Percentiles rank a stretch among this genome's conserved stretches.
Evolutionary conservation across 371 early-diverging fungal genomes (phyloP).

Genomic region (Lichtheimia corymbifera): DNA sequence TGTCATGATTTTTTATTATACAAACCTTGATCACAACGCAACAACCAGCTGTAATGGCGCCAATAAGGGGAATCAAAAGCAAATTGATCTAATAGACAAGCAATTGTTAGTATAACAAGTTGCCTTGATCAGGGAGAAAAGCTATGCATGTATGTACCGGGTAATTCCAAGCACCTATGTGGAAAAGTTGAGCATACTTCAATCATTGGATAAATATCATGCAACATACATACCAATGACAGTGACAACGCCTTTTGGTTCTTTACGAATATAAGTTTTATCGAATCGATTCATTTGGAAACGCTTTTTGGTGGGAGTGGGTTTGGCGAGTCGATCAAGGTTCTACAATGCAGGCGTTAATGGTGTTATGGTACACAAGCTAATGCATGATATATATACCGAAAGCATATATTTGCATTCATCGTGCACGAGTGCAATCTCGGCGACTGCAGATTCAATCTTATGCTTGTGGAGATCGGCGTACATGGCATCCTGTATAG

Average conservation of each 20-base stretch:
- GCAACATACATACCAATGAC: conserved; percentile 54
- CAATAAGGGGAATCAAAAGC: conserved; percentile 72
- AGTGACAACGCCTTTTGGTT: conserved; percentile 78
- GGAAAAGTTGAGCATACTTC: neutral
- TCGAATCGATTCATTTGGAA: conserved; percentile 41
- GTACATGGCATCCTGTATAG: conserved; percentile 63
- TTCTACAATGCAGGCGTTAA: conserved; percentile 13
- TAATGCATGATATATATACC: conserved; percentile 11
- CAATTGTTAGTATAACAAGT: neutral
- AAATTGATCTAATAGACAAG: conserved; percentile 48
- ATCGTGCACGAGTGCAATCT: conserved; percentile 62
- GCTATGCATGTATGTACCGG: conserved; percentile 50
- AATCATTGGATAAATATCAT: too few relatives aligned
- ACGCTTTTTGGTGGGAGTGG: conserved; percentile 25
- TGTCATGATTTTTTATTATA: neutral
- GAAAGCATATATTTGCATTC: conserved; percentile 67
- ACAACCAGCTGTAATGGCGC: conserved; percentile 93
- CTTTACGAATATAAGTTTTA: conserved; percentile 54
- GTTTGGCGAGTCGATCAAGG: conserved; percentile 34
- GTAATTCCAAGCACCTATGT: conserved; percentile 85
- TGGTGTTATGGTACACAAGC: neutral
- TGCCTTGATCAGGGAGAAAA: neutral
- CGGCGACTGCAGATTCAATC: conserved; percentile 55
- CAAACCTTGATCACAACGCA: conserved; percentile 74
- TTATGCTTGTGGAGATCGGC: conserved; percentile 68